Percentiles rank a stretch among this genome's conserved stretches.
Conservation (phyloP, 495 filamentous ascomycete species). For the Rhypophila decipiens region DNA sequence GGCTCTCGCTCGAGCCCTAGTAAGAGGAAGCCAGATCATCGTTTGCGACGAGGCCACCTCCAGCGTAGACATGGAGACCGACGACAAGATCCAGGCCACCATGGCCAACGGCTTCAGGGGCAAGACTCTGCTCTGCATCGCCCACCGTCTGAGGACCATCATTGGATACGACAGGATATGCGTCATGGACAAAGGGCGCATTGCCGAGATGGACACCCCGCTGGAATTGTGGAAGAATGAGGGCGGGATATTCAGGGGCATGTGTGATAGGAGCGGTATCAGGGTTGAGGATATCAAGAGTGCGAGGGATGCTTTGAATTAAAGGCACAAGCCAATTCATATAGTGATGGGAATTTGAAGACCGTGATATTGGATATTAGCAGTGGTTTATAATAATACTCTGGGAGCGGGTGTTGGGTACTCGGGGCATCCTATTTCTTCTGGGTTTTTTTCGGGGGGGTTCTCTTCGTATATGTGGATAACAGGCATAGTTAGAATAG, state of each 20-base stretch:
- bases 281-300: slow-evolving; percentile 59
- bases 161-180: slow-evolving; percentile 93
- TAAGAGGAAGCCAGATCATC: slow-evolving; percentile 82
- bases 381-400: too few relatives aligned
- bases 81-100: slow-evolving; percentile 88
- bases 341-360: too few relatives aligned
- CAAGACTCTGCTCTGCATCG: slow-evolving; percentile 88
- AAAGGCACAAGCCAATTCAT: too few relatives aligned
- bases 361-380: too few relatives aligned
- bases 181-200: slow-evolving; percentile 85
- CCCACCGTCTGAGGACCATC: slow-evolving; percentile 87
- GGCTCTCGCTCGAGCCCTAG: slow-evolving; percentile 85
- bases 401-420: too few relatives aligned
- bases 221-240: slow-evolving; percentile 53
- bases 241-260: slow-evolving; percentile 74
- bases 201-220: slow-evolving; percentile 81
- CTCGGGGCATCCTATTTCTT: too few relatives aligned
- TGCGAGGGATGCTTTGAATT: too few relatives aligned
- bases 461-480: too few relatives aligned
- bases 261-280: slow-evolving; percentile 92
- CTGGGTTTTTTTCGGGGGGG: too few relatives aligned
- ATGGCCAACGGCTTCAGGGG: slow-evolving; percentile 83
- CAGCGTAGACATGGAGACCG: slow-evolving; percentile 91
- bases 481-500: too few relatives aligned
- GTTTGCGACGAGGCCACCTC: slow-evolving; percentile 94